Evolutionary conservation across 129 eudicot species (phyloP).

Genomic region (Artemisia annua): DNA sequence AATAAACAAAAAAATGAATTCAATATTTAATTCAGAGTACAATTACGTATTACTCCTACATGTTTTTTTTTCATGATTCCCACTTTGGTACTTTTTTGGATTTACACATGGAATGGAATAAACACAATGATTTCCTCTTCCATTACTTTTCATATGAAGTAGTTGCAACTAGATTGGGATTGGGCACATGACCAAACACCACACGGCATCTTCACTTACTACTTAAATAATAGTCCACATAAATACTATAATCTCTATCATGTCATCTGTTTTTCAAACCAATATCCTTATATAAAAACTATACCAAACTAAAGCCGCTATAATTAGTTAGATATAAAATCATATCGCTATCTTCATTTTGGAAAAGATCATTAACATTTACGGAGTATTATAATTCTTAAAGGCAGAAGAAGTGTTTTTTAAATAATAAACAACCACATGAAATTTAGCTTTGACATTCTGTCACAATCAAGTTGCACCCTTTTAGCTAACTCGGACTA

Average conservation of each 20-base stretch:
- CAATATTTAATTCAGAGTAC: not conserved
- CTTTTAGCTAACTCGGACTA: constrained; percentile 14
- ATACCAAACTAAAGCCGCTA: not conserved
- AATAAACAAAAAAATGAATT: not conserved
- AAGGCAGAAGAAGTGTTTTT: too few relatives aligned
- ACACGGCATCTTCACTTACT: constrained; percentile 15
- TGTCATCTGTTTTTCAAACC: not conserved
- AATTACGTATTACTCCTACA: not conserved
- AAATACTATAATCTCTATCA: not conserved
- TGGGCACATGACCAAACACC: constrained; percentile 38
- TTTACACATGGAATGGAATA: constrained; percentile 32
- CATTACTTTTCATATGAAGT: constrained; percentile 26
- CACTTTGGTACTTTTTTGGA: constrained; percentile 26
- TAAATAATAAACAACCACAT: constrained; percentile 11
- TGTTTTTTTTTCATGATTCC: constrained; percentile 24
- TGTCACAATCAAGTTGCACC: constrained; percentile 8
- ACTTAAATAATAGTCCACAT: not conserved
- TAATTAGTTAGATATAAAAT: not conserved
- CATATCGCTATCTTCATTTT: not conserved
- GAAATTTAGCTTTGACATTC: constrained; percentile 12
- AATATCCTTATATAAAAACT: not conserved
- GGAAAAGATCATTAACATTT: not conserved
- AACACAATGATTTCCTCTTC: constrained; percentile 35
- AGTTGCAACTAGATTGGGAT: constrained; percentile 32
- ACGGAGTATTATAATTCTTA: not conserved